Conservation (phyloP, 78 protist genomes). For the Corallochytrium limacisporum region DNA sequence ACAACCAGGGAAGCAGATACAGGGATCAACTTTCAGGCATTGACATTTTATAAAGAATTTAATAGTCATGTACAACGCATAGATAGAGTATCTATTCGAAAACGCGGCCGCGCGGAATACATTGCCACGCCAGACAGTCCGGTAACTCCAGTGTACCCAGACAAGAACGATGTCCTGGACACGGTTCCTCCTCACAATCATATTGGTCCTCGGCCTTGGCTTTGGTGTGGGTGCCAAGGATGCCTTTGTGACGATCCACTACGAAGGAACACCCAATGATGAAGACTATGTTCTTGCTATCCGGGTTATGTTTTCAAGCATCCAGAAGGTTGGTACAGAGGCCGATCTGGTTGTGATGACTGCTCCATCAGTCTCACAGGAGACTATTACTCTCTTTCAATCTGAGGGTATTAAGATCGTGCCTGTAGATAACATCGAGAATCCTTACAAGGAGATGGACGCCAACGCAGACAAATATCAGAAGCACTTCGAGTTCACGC, state of each 20-base stretch:
- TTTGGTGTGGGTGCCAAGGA: too few relatives aligned
- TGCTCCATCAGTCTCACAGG: neutral
- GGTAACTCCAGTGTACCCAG: too few relatives aligned
- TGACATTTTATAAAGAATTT: too few relatives aligned
- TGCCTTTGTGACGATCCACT: slow-evolving; percentile 21
- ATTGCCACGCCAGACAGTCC: too few relatives aligned
- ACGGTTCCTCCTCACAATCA: too few relatives aligned
- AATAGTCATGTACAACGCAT: too few relatives aligned
- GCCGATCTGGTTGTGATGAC: slow-evolving; percentile 15
- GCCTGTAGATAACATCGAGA: neutral
- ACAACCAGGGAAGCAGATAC: too few relatives aligned
- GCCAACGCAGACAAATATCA: neutral
- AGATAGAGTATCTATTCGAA: too few relatives aligned
- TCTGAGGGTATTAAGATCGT: neutral
- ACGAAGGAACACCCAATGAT: slow-evolving; percentile 11
- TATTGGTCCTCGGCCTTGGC: too few relatives aligned
- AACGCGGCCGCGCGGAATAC: too few relatives aligned
- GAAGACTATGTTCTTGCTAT: slow-evolving; percentile 16
- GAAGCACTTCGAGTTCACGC: slow-evolving; percentile 9
- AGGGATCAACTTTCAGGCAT: too few relatives aligned
- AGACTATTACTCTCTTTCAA: neutral
- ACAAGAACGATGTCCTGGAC: too few relatives aligned
- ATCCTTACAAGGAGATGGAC: neutral
- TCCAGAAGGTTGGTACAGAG: neutral
- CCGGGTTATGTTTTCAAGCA: slow-evolving; percentile 1